phyloP scores from a whole-genome alignment of 257 asterid species.

The Scutellaria galericulata region DNA sequence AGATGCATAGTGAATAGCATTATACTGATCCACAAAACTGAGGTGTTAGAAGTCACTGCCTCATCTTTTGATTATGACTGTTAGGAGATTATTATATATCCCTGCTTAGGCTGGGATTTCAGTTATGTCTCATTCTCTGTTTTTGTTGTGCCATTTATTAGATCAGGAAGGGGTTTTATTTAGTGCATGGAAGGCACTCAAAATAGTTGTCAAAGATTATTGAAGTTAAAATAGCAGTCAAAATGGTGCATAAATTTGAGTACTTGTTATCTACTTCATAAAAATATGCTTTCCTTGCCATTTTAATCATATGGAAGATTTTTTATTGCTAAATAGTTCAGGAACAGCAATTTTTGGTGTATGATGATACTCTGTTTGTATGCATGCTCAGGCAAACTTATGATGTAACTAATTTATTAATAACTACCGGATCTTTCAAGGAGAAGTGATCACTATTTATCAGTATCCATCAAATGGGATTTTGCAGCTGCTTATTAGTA shows the following conservation, averaged over 20 bases:
- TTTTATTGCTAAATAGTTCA: background rate
- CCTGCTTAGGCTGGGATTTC: slow-evolving; percentile 12
- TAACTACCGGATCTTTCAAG: too few relatives aligned
- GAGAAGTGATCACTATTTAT: background rate
- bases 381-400: background rate
- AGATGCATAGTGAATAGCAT: background rate
- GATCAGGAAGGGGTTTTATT: background rate
- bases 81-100: background rate
- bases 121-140: slow-evolving; percentile 14
- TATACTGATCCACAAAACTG: background rate
- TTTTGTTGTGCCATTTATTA: slow-evolving; percentile 3
- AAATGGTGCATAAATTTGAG: background rate
- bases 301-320: background rate
- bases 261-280: background rate
- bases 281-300: slow-evolving; percentile 7
- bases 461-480: background rate
- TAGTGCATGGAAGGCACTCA: slow-evolving; percentile 11
- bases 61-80: slow-evolving; percentile 5
- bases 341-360: background rate
- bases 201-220: background rate
- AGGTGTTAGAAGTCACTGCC: background rate
- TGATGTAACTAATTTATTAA: too few relatives aligned
- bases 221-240: slow-evolving; percentile 18
- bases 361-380: background rate
- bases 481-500: slow-evolving; percentile 5